These are phyloP conservation scores for Conringia planisiliqua DNA, from an alignment of 345 rosid genomes.

Conservation along the genomic window DNA sequence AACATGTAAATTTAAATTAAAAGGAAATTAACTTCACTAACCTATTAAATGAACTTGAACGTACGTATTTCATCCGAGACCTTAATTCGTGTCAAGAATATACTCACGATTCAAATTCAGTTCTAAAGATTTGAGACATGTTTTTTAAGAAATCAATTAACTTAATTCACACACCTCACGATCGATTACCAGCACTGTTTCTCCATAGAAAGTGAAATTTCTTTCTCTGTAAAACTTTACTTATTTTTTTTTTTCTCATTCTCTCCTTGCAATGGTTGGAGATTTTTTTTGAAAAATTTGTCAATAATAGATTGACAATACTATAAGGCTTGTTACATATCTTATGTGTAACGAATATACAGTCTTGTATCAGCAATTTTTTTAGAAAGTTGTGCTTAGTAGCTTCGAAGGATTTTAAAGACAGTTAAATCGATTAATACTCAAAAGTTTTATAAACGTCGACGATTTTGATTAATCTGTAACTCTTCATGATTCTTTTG, in stretches of 20 bases:
- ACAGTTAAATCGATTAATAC: not conserved
- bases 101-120: not conserved
- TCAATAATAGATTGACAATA: not conserved
- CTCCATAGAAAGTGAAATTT: not conserved
- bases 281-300: not conserved
- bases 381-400: not conserved
- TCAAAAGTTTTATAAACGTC: not conserved
- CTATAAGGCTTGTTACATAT: not conserved
- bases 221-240: not conserved
- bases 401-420: not conserved
- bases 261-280: not conserved
- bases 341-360: not conserved
- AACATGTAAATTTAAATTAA: not conserved
- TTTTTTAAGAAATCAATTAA: not conserved
- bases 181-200: not conserved
- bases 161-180: not conserved
- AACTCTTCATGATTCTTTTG: constrained; percentile 24
- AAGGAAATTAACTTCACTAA: not conserved
- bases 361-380: not conserved
- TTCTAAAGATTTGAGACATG: not conserved
- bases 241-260: not conserved
- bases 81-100: not conserved
- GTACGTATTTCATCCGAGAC: no score
- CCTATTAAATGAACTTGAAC: not conserved
- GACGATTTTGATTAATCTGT: constrained; percentile 16